phyloP scores from a whole-genome alignment of 805 yeast species.

The Metschnikowia reukaufii region DNA sequence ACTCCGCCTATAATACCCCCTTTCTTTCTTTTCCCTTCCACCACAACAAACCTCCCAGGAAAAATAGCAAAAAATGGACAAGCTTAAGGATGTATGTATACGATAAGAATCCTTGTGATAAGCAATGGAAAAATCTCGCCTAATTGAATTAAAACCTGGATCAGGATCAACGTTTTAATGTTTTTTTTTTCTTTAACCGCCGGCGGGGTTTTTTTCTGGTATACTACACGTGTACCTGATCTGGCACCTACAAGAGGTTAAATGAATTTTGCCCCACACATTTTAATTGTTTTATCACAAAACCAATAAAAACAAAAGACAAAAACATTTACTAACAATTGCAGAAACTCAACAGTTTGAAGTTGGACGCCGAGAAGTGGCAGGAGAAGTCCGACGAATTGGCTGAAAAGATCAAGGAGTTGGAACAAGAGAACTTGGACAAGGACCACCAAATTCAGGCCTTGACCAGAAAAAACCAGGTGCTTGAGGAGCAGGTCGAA shows the following conservation, averaged over 20 bases:
- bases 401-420: slow-evolving; percentile 72
- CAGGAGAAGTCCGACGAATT: slow-evolving; percentile 95
- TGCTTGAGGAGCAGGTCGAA: slow-evolving; percentile 80
- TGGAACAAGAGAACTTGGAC: slow-evolving; percentile 88
- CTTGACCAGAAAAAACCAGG: slow-evolving; percentile 86
- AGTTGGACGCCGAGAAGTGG: slow-evolving; percentile 95
- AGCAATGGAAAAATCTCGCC: not conserved
- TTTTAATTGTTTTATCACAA: too few species aligned
- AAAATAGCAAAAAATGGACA: slow-evolving; percentile 44
- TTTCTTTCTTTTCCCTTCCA: slow-evolving; percentile 8
- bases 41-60: not conserved
- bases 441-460: slow-evolving; percentile 95
- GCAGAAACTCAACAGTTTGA: slow-evolving; percentile 83
- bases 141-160: not conserved
- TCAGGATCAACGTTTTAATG: not conserved
- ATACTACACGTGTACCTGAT: slow-evolving; percentile 1
- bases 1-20: slow-evolving; percentile 10
- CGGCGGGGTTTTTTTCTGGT: not conserved
- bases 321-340: slow-evolving; percentile 11
- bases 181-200: not conserved
- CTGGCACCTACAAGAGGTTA: too few species aligned
- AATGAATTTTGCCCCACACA: too few species aligned
- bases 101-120: not conserved
- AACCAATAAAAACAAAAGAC: not conserved
- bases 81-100: slow-evolving; percentile 57